Evolutionary conservation across 2,329 filamentous ascomycete species (phyloP).

Genomic region (Cytospora chrysosperma): DNA sequence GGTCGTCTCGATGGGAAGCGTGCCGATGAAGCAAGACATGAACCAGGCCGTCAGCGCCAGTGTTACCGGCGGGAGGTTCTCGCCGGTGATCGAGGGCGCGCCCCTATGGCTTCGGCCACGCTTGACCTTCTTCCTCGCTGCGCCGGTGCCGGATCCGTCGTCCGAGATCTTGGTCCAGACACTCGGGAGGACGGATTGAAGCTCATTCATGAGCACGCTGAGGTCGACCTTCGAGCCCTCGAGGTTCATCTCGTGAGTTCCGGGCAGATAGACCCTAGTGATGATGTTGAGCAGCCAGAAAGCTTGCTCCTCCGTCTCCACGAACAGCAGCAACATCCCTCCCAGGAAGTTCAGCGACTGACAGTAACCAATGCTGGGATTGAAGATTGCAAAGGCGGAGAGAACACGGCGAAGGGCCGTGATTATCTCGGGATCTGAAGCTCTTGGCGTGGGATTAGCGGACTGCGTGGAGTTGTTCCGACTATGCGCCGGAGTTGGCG

Average conservation of each 20-base stretch:
- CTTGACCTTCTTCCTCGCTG: constrained; percentile 18
- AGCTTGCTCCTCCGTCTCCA: constrained; percentile 82
- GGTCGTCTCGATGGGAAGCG: constrained; percentile 85
- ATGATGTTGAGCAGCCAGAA: constrained; percentile 95
- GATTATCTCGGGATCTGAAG: constrained; percentile 67
- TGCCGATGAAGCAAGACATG: constrained; percentile 95
- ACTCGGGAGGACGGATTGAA: constrained; percentile 77
- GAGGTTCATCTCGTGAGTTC: constrained; percentile 85
- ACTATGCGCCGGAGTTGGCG: constrained; percentile 32
- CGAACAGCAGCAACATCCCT: constrained; percentile 83
- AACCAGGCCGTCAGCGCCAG: constrained; percentile 96
- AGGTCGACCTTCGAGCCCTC: constrained; percentile 93
- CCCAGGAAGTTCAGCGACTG: constrained; percentile 95
- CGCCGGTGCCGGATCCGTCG: constrained; percentile 19
- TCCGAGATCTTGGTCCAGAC: constrained; percentile 80
- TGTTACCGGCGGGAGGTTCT: constrained; percentile 75
- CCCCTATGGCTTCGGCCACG: constrained; percentile 10
- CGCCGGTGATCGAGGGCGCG: constrained; percentile 1
- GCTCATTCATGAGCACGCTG: constrained; percentile 83
- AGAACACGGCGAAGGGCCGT: constrained; percentile 79
- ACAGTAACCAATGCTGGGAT: constrained; percentile 90
- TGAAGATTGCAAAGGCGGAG: constrained; percentile 86
- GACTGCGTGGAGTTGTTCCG: constrained; percentile 25
- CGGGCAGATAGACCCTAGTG: constrained; percentile 82
- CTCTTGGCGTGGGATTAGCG: constrained; percentile 28